phyloP scores from a whole-genome alignment of 2,329 filamentous ascomycete species.

The Colletotrichum theobromicola region DNA sequence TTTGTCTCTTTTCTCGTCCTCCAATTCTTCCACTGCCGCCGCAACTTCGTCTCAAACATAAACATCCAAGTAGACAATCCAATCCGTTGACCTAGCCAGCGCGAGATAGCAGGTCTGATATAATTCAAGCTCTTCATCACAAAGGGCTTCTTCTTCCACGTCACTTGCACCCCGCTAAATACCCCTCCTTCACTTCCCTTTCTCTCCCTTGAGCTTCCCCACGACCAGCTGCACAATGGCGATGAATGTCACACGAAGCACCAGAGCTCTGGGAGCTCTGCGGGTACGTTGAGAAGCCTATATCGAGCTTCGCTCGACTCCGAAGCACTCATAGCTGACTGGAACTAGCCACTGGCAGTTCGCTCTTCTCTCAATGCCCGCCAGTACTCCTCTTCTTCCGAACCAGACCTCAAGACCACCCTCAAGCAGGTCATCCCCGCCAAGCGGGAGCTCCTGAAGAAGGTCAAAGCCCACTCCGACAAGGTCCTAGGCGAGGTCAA shows the following conservation, averaged over 20 bases:
- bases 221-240: slow-evolving; percentile 56
- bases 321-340: not conserved
- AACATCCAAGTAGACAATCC: not conserved
- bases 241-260: slow-evolving; percentile 65
- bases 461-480: slow-evolving; percentile 84
- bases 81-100: not conserved
- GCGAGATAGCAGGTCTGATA: not conserved
- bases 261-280: slow-evolving; percentile 66
- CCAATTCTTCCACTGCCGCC: not conserved
- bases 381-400: slow-evolving; percentile 72
- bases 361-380: slow-evolving; percentile 30
- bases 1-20: not conserved
- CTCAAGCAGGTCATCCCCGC: slow-evolving; percentile 85
- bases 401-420: slow-evolving; percentile 88
- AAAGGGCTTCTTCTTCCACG: not conserved
- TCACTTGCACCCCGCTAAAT: not conserved
- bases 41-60: not conserved
- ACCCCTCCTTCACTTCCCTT: not conserved
- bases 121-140: not conserved
- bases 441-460: slow-evolving; percentile 91
- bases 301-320: too few species aligned
- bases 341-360: slow-evolving; percentile 22
- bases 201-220: not conserved
- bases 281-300: slow-evolving; percentile 54
- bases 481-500: slow-evolving; percentile 92